These are phyloP conservation scores for Leccinellum rugosiceps DNA, from an alignment of 768 basidiomycete genomes.

Conservation along the genomic window DNA sequence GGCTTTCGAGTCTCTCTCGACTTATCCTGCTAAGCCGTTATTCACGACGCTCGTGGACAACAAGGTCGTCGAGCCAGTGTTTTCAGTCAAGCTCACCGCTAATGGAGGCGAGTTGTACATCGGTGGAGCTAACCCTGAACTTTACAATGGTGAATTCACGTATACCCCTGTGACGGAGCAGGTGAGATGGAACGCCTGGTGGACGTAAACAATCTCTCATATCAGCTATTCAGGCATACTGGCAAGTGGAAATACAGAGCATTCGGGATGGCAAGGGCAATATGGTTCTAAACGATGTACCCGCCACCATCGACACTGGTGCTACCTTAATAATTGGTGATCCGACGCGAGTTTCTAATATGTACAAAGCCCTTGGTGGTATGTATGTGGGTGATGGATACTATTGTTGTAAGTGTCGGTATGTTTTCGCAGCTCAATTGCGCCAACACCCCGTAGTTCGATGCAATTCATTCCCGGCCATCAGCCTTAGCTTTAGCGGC, in stretches of 20 bases:
- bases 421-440: background rate
- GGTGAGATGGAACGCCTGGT: background rate
- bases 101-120: background rate
- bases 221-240: background rate
- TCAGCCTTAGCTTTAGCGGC: background rate
- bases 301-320: background rate
- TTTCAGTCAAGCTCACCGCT: background rate
- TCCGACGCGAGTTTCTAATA: background rate
- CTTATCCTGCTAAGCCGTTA: background rate
- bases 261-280: background rate
- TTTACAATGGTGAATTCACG: background rate
- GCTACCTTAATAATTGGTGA: background rate
- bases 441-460: background rate
- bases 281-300: background rate
- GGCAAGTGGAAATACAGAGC: background rate
- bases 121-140: background rate
- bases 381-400: background rate
- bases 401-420: background rate
- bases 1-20: background rate
- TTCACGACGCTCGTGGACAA: background rate
- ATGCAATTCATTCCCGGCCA: background rate
- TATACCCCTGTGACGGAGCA: background rate
- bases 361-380: background rate
- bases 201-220: background rate
- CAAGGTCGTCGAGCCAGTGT: background rate